Conservation (phyloP, 2,329 filamentous ascomycete genomes). For the Thermochaetoides dissita region DNA sequence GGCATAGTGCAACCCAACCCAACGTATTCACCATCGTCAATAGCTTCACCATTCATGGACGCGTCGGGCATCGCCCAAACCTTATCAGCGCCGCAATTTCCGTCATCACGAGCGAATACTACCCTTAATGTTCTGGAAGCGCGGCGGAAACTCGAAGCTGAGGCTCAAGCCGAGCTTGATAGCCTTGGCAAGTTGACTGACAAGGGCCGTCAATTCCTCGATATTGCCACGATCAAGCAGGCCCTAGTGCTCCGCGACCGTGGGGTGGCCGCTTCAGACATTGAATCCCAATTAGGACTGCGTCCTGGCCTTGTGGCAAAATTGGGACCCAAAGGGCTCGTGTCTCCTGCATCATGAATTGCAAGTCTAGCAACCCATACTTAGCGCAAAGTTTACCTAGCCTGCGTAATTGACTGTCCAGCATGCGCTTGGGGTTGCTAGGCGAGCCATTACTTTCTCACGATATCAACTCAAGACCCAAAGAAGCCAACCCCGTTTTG, state of each 20-base stretch:
- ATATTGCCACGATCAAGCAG: constrained; percentile 33
- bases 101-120: constrained; percentile 13
- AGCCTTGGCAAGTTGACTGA: constrained; percentile 21
- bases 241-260: constrained; percentile 29
- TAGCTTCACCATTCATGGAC: constrained; percentile 15
- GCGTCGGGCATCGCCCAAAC: constrained; percentile 4
- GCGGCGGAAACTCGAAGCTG: constrained; percentile 28
- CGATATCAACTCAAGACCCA: neutral
- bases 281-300: constrained; percentile 33
- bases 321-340: constrained; percentile 28
- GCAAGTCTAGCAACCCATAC: neutral
- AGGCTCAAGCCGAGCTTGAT: constrained; percentile 31
- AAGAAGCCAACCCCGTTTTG: neutral
- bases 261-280: constrained; percentile 25
- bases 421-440: too few relatives aligned
- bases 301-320: constrained; percentile 30
- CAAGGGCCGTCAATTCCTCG: constrained; percentile 30
- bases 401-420: too few relatives aligned
- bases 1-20: constrained; percentile 41
- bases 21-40: constrained; percentile 39
- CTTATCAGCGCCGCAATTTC: constrained; percentile 5
- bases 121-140: constrained; percentile 37
- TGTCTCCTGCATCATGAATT: constrained; percentile 22
- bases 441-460: too few relatives aligned
- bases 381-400: neutral